Conservation (phyloP, 176 grass and related monocot genomes). For the Otatea glauca region DNA sequence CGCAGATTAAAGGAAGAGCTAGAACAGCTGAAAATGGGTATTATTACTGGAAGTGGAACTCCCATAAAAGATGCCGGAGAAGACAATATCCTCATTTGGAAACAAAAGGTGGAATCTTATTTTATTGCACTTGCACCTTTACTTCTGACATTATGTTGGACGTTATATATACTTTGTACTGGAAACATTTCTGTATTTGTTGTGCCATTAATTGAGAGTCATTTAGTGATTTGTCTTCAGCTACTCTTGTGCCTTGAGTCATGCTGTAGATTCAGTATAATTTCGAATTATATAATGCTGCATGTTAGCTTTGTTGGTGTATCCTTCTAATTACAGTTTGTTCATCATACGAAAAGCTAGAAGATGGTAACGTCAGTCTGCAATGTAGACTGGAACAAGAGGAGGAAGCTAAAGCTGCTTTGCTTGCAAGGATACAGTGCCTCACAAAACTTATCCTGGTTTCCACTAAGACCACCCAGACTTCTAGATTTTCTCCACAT, state of each 20-base stretch:
- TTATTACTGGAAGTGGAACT: slow-evolving; percentile 66
- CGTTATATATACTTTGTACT: background rate
- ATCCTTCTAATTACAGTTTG: slow-evolving; percentile 56
- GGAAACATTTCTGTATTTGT: background rate
- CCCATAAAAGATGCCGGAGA: slow-evolving; percentile 68
- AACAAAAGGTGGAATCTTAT: slow-evolving; percentile 77
- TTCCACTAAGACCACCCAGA: slow-evolving; percentile 84
- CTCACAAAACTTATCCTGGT: slow-evolving; percentile 97
- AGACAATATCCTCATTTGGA: slow-evolving; percentile 90
- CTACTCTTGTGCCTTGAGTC: slow-evolving; percentile 24
- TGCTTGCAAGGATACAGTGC: slow-evolving; percentile 91
- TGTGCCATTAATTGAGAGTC: slow-evolving; percentile 18
- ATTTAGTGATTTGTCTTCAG: slow-evolving; percentile 10
- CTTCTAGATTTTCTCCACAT: slow-evolving; percentile 77
- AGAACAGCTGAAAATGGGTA: slow-evolving; percentile 96
- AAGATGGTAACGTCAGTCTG: slow-evolving; percentile 96
- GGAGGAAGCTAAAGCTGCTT: slow-evolving; percentile 97
- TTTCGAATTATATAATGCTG: slow-evolving; percentile 23
- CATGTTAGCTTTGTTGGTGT: slow-evolving; percentile 12
- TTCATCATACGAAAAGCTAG: slow-evolving; percentile 77
- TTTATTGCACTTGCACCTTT: slow-evolving; percentile 29
- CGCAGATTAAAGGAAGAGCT: slow-evolving; percentile 89
- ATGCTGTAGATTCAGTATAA: slow-evolving; percentile 15
- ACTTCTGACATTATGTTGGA: slow-evolving; percentile 8
- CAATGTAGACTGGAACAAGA: slow-evolving; percentile 98